Base-by-base conservation (phyloP, 2,329 filamentous ascomycete genomes). In the Elsinoe australis region DNA sequence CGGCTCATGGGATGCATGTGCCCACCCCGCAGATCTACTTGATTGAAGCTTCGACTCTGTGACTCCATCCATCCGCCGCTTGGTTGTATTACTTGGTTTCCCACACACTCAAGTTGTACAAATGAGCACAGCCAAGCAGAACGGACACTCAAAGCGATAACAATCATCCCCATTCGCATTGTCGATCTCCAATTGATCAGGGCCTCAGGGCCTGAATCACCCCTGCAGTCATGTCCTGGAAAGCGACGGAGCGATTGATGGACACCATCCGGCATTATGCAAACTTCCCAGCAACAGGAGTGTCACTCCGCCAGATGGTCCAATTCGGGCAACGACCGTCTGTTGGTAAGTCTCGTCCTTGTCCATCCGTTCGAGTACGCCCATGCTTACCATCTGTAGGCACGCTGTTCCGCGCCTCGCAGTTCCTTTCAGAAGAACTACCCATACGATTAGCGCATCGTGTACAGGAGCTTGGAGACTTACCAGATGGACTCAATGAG, bases 231-330 rank as follows among this genome's bases (percentile, higher is more conserved):
- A 95, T 95, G 89, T 85, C 85, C 74, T 96, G 90, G 90, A 95
- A 83, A 74, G 84, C 83, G 66, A 85, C 85, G 54, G 85, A 89
- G 68, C 78, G 80, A 71, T 71, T 96, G 81, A 92, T 95, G 87
- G 85, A 92, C 60, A 95, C 85, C 74, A 95, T 95, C 82, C 82
- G 84, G 69, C 88, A 95, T 71, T 95, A 95, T 78, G 87, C 88
- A 67, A 87, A 82, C 69, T 98, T 96, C 69, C 92, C 92, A 56
- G 92, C 92, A 53, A 98, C 92, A 10, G 92, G 92, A 61, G 86
- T 94, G 60, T 95, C 89, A 65, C 76, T 98, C 68, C 80, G 92
- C 66, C 92, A 98, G 76, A 98, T 98, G 92, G 90, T 95, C 50
- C 90, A 95, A 67, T 95, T 95, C 66, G 90, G 90, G 64, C 87